phyloP scores from a whole-genome alignment of 768 basidiomycete species.

The Paxillus ammoniavirescens region DNA sequence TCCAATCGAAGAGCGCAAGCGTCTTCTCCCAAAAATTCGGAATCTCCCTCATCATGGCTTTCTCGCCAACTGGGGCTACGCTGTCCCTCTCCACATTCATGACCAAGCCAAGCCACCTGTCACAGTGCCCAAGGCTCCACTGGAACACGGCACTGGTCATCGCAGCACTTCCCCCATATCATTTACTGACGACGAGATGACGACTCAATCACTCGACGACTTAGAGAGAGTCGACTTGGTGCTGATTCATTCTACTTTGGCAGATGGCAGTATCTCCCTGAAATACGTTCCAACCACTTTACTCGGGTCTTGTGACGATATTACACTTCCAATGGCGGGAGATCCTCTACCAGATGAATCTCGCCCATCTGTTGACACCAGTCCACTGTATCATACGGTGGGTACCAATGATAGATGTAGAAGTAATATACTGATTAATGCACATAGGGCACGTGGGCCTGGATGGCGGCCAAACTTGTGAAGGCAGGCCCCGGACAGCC shows the following conservation, averaged over 20 bases:
- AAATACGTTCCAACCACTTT: neutral
- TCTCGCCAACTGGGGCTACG: constrained; percentile 6
- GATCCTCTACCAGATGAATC: no score
- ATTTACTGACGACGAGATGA: no score
- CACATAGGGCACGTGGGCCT: constrained; percentile 1
- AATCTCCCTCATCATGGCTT: neutral
- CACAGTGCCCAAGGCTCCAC: no score
- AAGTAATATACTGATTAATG: neutral
- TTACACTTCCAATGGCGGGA: no score
- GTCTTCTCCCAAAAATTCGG: no score
- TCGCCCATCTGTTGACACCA: no score
- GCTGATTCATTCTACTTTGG: no score
- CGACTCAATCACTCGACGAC: no score
- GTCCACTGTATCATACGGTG: neutral
- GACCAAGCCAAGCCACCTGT: no score
- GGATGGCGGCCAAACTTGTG: constrained; percentile 8
- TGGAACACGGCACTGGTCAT: neutral
- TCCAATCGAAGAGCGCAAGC: neutral
- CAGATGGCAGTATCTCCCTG: no score
- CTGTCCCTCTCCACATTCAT: neutral
- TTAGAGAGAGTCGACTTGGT: no score
- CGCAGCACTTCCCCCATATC: no score
- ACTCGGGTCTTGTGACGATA: neutral
- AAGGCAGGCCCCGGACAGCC: neutral
- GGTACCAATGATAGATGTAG: neutral